Conservation (phyloP, 345 rosid species). For the Citrus unshiu region DNA sequence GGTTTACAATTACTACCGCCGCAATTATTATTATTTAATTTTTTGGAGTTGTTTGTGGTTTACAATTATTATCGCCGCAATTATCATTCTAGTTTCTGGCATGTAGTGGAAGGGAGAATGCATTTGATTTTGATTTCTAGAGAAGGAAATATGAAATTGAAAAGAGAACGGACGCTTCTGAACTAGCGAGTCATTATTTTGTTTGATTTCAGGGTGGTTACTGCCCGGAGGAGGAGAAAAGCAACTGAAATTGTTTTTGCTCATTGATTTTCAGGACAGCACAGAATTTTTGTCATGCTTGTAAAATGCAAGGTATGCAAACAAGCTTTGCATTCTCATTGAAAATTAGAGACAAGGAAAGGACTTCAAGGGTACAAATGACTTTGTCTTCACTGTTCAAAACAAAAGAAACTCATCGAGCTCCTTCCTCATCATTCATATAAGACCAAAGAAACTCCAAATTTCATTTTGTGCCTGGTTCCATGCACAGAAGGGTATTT, state of each 20-base stretch:
- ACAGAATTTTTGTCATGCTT: background rate
- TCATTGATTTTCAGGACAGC: background rate
- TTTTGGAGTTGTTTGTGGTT: too few species aligned
- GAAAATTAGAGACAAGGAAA: background rate
- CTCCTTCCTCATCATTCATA: too few species aligned
- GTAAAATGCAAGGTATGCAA: background rate
- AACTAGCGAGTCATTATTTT: background rate
- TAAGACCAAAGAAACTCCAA: background rate
- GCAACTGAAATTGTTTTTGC: background rate
- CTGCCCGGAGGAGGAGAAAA: background rate
- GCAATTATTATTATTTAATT: too few species aligned
- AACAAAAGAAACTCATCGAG: background rate
- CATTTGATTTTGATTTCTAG: background rate
- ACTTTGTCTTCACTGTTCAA: background rate
- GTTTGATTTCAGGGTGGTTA: background rate
- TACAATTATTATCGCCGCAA: too few species aligned
- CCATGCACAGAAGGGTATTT: background rate
- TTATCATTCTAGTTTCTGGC: background rate
- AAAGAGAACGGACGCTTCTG: background rate
- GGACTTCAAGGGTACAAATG: background rate
- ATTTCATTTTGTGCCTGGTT: background rate
- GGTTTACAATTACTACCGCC: too few species aligned
- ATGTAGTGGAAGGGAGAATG: background rate
- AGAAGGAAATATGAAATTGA: background rate
- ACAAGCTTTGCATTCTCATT: background rate